phyloP scores from a whole-genome alignment of 2,329 filamentous ascomycete genomes.

The Lomentospora prolificans region DNA sequence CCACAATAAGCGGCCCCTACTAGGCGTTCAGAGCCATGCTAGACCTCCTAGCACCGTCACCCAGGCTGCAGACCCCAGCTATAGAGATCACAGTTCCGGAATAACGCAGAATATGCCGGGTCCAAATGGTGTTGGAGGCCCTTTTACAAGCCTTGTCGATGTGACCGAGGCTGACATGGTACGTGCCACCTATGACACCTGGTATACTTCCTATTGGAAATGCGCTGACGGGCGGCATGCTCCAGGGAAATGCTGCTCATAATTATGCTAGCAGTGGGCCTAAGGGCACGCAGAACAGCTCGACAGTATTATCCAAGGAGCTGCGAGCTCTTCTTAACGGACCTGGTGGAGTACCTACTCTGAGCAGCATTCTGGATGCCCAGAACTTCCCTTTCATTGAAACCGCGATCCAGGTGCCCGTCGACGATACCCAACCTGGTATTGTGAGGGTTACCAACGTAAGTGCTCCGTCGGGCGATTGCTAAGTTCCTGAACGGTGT shows the following conservation, averaged over 20 bases:
- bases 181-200: neutral
- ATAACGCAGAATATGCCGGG: too few relatives aligned
- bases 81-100: too few relatives aligned
- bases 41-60: too few relatives aligned
- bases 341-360: constrained; percentile 22
- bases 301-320: constrained; percentile 20
- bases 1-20: too few relatives aligned
- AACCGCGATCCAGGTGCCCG: constrained; percentile 19
- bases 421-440: constrained; percentile 22
- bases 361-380: constrained; percentile 24
- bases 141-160: neutral
- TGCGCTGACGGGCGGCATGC: too few relatives aligned
- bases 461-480: constrained; percentile 17
- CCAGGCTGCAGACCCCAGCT: too few relatives aligned
- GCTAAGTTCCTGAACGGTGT: too few relatives aligned
- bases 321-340: constrained; percentile 27
- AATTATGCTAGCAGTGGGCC: too few relatives aligned
- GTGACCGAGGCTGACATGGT: neutral
- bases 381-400: constrained; percentile 38
- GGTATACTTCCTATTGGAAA: neutral
- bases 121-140: too few relatives aligned
- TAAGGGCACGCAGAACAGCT: neutral
- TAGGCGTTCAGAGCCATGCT: too few relatives aligned
- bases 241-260: too few relatives aligned
- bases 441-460: constrained; percentile 43